These are phyloP conservation scores for Alternaria conjuncta DNA, from an alignment of 2,329 filamentous ascomycete species.

Conservation along the genomic window DNA sequence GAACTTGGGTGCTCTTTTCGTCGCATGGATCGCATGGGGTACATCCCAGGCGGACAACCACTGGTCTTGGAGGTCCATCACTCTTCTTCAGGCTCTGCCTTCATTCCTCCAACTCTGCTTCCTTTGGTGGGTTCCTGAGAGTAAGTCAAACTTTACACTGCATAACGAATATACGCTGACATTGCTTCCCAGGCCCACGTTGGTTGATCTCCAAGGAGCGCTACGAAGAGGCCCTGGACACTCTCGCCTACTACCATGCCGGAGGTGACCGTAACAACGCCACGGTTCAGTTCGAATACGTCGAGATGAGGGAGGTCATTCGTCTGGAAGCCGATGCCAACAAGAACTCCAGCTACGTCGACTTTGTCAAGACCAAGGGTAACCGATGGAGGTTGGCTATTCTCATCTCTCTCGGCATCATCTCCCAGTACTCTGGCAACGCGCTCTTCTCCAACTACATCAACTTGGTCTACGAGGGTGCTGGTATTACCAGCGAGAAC, in stretches of 20 bases:
- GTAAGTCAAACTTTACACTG: not conserved
- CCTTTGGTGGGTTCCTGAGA: conserved; percentile 68
- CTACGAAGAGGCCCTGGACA: conserved; percentile 65
- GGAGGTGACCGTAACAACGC: conserved; percentile 64
- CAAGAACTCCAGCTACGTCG: conserved; percentile 61
- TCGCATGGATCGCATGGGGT: conserved; percentile 63
- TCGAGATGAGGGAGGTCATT: conserved; percentile 70
- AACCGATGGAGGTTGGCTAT: conserved; percentile 71
- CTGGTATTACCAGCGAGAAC: conserved; percentile 61
- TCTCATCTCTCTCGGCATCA: conserved; percentile 68
- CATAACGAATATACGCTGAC: not conserved
- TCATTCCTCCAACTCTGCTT: conserved; percentile 64
- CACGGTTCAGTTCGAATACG: conserved; percentile 70
- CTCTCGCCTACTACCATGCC: conserved; percentile 69
- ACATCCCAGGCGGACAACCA: conserved; percentile 48
- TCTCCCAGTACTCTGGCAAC: conserved; percentile 73
- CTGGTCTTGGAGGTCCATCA: conserved; percentile 61
- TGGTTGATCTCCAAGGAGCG: conserved; percentile 70
- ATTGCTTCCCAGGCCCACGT: conserved; percentile 41
- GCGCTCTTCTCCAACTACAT: conserved; percentile 72
- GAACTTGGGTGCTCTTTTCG: conserved; percentile 64
- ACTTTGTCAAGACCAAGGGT: conserved; percentile 67
- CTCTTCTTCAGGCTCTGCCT: conserved; percentile 59
- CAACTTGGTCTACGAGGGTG: conserved; percentile 65
- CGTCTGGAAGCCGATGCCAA: conserved; percentile 60